Percentiles rank a stretch among this genome's conserved stretches.
phyloP scores from a whole-genome alignment of 257 asterid species.

The Solanum virginianum region DNA sequence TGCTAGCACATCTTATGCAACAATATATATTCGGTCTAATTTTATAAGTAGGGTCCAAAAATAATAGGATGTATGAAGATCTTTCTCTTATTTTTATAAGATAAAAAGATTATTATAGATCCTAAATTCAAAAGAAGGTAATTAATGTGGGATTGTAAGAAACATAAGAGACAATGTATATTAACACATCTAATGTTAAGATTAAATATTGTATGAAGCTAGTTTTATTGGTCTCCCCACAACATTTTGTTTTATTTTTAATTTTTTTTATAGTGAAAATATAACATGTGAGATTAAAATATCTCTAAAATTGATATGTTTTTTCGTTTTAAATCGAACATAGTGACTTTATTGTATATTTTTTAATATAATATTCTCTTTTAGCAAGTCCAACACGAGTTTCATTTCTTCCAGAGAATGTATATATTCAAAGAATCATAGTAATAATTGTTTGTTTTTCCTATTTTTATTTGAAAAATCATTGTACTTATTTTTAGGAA shows the following conservation, averaged over 20 bases:
- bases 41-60: too few relatives aligned
- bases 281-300: not conserved
- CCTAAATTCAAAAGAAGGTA: too few relatives aligned
- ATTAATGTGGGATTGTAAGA: too few relatives aligned
- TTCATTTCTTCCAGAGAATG: not conserved
- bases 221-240: too few relatives aligned
- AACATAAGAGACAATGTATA: too few relatives aligned
- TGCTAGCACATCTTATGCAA: not conserved
- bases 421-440: not conserved
- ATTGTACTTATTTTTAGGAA: not conserved
- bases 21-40: too few relatives aligned
- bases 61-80: too few relatives aligned
- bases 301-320: not conserved
- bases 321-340: not conserved
- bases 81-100: too few relatives aligned
- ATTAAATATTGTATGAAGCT: too few relatives aligned
- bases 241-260: not conserved
- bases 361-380: not conserved
- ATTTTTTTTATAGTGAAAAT: not conserved
- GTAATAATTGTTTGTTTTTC: not conserved
- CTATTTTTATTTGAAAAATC: not conserved
- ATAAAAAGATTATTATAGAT: not conserved
- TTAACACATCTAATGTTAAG: not conserved
- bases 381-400: not conserved
- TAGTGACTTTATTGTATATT: not conserved